Percentiles rank a stretch among this genome's conserved stretches.
Evolutionary conservation across 768 basidiomycete genomes (phyloP).

Genomic region (Hygrophorus russula): DNA sequence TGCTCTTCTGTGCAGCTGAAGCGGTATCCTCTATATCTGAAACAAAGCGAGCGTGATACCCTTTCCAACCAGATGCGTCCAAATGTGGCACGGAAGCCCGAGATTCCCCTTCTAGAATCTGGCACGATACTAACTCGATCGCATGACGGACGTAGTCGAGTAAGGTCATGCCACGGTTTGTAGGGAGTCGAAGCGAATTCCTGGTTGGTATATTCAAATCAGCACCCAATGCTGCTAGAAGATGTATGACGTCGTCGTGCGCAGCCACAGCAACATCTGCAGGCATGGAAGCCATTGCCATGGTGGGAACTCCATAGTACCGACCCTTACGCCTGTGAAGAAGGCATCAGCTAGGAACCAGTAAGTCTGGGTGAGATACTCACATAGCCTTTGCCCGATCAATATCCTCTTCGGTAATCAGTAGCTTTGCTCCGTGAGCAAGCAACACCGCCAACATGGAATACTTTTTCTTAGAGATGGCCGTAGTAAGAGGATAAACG

Average conservation of each 20-base stretch:
- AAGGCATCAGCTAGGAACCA: too few species aligned
- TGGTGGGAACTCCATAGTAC: too few species aligned
- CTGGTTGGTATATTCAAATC: slow-evolving; percentile 22
- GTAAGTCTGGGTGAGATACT: slow-evolving; percentile 5
- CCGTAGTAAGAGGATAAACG: slow-evolving; percentile 26
- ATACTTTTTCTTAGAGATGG: slow-evolving; percentile 22
- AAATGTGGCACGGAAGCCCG: background rate
- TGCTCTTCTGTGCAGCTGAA: background rate
- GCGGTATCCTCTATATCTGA: background rate
- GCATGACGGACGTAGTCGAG: slow-evolving; percentile 30
- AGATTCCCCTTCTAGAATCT: slow-evolving; percentile 10
- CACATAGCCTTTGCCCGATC: slow-evolving; percentile 23
- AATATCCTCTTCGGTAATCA: slow-evolving; percentile 23
- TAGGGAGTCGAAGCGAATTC: slow-evolving; percentile 13
- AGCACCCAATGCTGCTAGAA: slow-evolving; percentile 27
- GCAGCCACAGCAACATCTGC: slow-evolving; percentile 25
- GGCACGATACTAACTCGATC: slow-evolving; percentile 12
- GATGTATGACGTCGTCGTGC: slow-evolving; percentile 25
- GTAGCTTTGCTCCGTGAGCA: slow-evolving; percentile 29
- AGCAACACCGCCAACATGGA: slow-evolving; percentile 25
- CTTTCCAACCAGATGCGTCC: slow-evolving; percentile 9
- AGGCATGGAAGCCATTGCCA: slow-evolving; percentile 20
- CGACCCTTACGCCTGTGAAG: too few species aligned
- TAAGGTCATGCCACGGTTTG: slow-evolving; percentile 16
- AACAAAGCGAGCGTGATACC: slow-evolving; percentile 6